A percentile compares a stretch with the other conserved stretches of the same genome.
phyloP scores from a whole-genome alignment of 495 filamentous ascomycete genomes.

The Daldinia loculata region DNA sequence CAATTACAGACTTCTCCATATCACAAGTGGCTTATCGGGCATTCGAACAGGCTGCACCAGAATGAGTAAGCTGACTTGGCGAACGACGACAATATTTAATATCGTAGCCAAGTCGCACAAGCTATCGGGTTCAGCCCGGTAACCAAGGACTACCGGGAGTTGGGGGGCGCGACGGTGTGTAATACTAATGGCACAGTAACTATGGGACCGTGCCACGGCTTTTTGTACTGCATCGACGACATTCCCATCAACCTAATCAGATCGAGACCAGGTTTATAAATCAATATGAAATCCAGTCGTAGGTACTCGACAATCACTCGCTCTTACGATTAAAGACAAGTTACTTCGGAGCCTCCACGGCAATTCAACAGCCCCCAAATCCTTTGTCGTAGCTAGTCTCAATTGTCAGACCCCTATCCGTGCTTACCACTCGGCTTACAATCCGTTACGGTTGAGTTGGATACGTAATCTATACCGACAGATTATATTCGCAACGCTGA shows the following conservation, averaged over 20 bases:
- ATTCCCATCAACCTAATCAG: not conserved
- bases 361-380: not conserved
- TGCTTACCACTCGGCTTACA: not conserved
- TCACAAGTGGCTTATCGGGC: not conserved
- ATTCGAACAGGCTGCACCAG: not conserved
- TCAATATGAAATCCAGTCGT: not conserved
- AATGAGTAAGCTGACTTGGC: conserved; percentile 32
- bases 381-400: not conserved
- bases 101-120: conserved; percentile 1
- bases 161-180: not conserved
- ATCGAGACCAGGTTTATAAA: not conserved
- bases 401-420: not conserved
- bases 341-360: not conserved
- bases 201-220: conserved; percentile 1
- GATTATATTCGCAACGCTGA: not conserved
- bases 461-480: not conserved
- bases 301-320: not conserved
- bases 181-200: not conserved
- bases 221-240: conserved; percentile 1
- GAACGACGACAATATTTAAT: not conserved
- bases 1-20: not conserved
- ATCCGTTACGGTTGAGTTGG: not conserved
- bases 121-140: not conserved
- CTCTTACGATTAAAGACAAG: not conserved
- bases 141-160: not conserved